phyloP scores from a whole-genome alignment of 805 yeast genomes.

The Suhomyces pyralidae region DNA sequence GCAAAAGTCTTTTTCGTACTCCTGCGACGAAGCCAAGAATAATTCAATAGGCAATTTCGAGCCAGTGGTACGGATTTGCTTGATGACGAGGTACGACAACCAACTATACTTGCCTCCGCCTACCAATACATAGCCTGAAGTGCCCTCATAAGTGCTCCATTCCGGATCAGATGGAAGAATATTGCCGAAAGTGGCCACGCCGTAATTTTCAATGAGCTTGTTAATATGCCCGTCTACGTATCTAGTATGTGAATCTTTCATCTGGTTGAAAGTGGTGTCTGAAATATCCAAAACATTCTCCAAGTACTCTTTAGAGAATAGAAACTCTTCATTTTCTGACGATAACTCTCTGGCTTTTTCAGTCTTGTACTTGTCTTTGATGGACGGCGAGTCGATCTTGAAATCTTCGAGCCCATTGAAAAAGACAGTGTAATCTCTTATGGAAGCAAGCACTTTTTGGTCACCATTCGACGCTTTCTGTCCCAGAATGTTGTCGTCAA shows the following conservation, averaged over 20 bases:
- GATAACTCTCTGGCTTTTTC: conserved; percentile 47
- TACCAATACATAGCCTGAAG: conserved; percentile 45
- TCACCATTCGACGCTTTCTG: background rate
- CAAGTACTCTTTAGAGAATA: conserved; percentile 46
- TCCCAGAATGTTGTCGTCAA: background rate
- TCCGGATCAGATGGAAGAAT: conserved; percentile 34
- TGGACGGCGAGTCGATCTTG: conserved; percentile 36
- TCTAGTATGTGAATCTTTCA: conserved; percentile 37
- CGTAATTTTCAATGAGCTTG: conserved; percentile 22
- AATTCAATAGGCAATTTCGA: conserved; percentile 50
- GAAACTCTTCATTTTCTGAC: conserved; percentile 36
- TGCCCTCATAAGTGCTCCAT: conserved; percentile 31
- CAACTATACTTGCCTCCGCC: conserved; percentile 54
- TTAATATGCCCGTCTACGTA: conserved; percentile 32
- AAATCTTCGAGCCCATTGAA: conserved; percentile 32
- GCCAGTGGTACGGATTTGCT: conserved; percentile 44
- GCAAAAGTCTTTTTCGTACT: conserved; percentile 48
- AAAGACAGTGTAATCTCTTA: conserved; percentile 25
- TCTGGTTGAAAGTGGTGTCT: conserved; percentile 25
- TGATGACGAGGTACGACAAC: conserved; percentile 48
- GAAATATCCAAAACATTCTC: conserved; percentile 42
- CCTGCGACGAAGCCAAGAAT: conserved; percentile 42
- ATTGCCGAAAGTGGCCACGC: conserved; percentile 35
- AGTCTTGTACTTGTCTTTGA: conserved; percentile 41
- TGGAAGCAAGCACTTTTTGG: background rate